Evolutionary conservation across 441 rosid genomes (phyloP).

Genomic region (Pelargonium citronellum): DNA sequence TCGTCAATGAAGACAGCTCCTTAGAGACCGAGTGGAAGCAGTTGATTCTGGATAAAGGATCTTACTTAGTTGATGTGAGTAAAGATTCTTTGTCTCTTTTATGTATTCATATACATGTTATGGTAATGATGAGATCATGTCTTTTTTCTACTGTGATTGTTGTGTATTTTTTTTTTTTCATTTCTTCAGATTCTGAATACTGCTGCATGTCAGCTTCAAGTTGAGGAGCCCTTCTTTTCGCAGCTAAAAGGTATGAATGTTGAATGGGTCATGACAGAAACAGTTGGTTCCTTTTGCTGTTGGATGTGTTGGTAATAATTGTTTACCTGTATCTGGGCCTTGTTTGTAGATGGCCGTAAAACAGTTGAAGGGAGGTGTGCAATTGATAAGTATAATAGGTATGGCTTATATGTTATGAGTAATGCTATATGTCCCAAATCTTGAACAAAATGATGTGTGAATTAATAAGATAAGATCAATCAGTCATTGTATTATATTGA

Average conservation of each 20-base stretch:
- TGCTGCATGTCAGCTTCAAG: conserved; percentile 42
- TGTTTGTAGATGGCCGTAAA: conserved; percentile 51
- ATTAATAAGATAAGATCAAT: no score
- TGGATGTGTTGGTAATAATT: background rate
- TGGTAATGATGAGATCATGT: background rate
- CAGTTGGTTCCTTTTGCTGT: background rate
- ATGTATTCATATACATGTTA: background rate
- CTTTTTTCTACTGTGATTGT: no score
- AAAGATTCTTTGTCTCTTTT: conserved; percentile 11
- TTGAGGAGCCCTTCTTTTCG: conserved; percentile 55
- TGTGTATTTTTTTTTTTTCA: no score
- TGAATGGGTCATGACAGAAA: background rate
- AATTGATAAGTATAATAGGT: conserved; percentile 41
- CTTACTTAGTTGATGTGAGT: conserved; percentile 38
- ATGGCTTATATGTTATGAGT: conserved; percentile 5
- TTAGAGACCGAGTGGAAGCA: conserved; percentile 38
- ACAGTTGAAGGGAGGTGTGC: conserved; percentile 71
- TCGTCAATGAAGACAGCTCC: conserved; percentile 30
- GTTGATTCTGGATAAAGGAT: conserved; percentile 35
- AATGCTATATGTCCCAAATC: no score
- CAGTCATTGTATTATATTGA: no score
- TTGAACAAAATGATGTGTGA: no score
- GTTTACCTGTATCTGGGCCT: conserved; percentile 14
- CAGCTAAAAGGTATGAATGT: conserved; percentile 42
- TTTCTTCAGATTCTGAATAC: conserved; percentile 35